These are phyloP conservation scores for Lentinula novae-zelandiae DNA, from an alignment of 1,284 basidiomycete genomes.

Conservation along the genomic window DNA sequence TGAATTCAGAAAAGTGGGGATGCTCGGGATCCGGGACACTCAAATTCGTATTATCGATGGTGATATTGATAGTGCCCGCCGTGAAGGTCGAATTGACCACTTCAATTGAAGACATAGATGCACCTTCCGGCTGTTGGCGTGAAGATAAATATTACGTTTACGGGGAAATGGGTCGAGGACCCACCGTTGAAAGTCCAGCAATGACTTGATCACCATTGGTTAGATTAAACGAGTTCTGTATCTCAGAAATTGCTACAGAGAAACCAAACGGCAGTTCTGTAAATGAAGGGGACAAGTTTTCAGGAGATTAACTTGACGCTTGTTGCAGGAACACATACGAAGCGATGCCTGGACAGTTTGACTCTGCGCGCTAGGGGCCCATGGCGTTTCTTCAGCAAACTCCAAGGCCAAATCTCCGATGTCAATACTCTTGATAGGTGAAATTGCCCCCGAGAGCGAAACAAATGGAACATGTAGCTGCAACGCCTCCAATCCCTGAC, in stretches of 20 bases:
- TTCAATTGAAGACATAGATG: constrained; percentile 52
- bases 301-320: not conserved
- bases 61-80: constrained; percentile 63
- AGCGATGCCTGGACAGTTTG: constrained; percentile 58
- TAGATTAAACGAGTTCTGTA: constrained; percentile 66
- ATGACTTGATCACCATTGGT: constrained; percentile 47
- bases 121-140: constrained; percentile 48
- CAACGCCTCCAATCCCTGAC: constrained; percentile 56
- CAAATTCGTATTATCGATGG: constrained; percentile 55
- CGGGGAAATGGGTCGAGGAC: constrained; percentile 13
- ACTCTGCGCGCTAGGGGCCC: constrained; percentile 57
- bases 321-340: constrained; percentile 29
- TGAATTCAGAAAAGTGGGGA: constrained; percentile 53
- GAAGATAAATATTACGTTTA: constrained; percentile 13
- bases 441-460: constrained; percentile 44
- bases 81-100: constrained; percentile 56
- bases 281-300: not conserved
- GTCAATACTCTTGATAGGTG: constrained; percentile 64
- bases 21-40: constrained; percentile 48
- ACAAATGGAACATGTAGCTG: constrained; percentile 61
- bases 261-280: constrained; percentile 79
- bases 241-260: constrained; percentile 57
- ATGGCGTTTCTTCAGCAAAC: constrained; percentile 56
- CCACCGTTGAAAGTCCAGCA: constrained; percentile 54
- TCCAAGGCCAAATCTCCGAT: constrained; percentile 62